These are phyloP conservation scores for Nicotiana tomentosiformis DNA, from an alignment of 257 asterid species.

Conservation along the genomic window DNA sequence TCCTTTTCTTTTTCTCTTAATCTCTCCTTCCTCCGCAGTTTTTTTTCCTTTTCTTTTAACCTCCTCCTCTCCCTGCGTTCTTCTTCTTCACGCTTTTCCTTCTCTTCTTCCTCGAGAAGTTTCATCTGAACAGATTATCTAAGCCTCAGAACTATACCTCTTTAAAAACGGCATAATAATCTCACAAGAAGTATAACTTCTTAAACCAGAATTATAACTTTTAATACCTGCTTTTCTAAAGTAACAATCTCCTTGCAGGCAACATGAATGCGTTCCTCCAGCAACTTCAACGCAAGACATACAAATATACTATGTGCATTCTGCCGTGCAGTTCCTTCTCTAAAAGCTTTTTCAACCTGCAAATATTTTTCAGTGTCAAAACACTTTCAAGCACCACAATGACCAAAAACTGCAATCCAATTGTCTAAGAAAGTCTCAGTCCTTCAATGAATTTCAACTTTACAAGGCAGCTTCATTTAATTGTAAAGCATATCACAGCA, in stretches of 20 bases:
- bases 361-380: slow-evolving; percentile 2
- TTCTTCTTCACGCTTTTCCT: slow-evolving; percentile 95
- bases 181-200: slow-evolving; percentile 11
- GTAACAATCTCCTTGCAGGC: slow-evolving; percentile 96
- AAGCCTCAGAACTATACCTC: slow-evolving; percentile 19
- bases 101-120: slow-evolving; percentile 99
- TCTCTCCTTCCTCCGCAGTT: slow-evolving; percentile 90
- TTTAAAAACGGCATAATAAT: slow-evolving; percentile 7
- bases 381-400: neutral
- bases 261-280: slow-evolving; percentile 83
- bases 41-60: slow-evolving; percentile 87
- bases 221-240: slow-evolving; percentile 80
- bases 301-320: slow-evolving; percentile 97
- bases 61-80: slow-evolving; percentile 74
- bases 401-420: neutral
- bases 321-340: slow-evolving; percentile 99
- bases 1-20: slow-evolving; percentile 71
- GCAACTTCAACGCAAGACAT: slow-evolving; percentile 80
- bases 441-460: neutral
- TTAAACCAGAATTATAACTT: neutral
- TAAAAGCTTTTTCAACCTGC: slow-evolving; percentile 97
- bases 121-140: slow-evolving; percentile 49
- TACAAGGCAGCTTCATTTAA: slow-evolving; percentile 4
- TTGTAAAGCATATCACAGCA: neutral
- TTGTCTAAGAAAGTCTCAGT: neutral